phyloP scores from a whole-genome alignment of 2,329 filamentous ascomycete species.

The Colletotrichum falcatum region DNA sequence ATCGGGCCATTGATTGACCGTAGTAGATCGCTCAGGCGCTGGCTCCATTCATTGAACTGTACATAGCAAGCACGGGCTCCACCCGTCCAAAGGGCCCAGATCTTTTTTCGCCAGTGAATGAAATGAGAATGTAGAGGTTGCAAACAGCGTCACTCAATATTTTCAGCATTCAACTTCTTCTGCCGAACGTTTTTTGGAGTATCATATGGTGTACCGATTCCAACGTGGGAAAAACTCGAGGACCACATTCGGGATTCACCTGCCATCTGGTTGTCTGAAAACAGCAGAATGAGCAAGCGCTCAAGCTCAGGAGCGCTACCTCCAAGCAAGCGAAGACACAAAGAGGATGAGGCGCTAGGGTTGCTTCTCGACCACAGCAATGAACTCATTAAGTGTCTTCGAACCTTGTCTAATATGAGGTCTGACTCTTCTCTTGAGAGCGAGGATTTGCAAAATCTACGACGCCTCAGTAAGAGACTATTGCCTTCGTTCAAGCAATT shows the following conservation, averaged over 20 bases:
- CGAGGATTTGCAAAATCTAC: constrained; percentile 23
- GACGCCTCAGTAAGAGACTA: constrained; percentile 44
- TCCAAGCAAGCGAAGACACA: constrained; percentile 42
- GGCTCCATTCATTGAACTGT: background rate
- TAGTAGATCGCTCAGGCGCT: no score
- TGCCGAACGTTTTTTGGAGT: background rate
- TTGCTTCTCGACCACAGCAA: constrained; percentile 52
- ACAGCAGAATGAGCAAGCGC: constrained; percentile 34
- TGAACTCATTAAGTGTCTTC: constrained; percentile 54
- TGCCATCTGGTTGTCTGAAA: background rate
- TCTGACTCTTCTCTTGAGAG: background rate
- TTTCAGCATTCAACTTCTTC: background rate
- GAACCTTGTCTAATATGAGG: constrained; percentile 48
- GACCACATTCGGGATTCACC: no score
- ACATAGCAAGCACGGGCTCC: background rate
- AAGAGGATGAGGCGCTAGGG: constrained; percentile 45
- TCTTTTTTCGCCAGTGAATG: background rate
- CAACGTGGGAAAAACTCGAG: background rate
- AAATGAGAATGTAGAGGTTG: background rate
- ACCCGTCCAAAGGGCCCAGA: background rate
- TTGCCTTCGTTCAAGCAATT: constrained; percentile 46
- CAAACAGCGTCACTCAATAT: background rate
- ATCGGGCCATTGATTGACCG: constrained; percentile 33
- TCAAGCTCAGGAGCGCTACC: constrained; percentile 27
- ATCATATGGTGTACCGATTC: no score